Evolutionary conservation across 441 rosid species (phyloP).

Genomic region (Arabidopsis hybrid): DNA sequence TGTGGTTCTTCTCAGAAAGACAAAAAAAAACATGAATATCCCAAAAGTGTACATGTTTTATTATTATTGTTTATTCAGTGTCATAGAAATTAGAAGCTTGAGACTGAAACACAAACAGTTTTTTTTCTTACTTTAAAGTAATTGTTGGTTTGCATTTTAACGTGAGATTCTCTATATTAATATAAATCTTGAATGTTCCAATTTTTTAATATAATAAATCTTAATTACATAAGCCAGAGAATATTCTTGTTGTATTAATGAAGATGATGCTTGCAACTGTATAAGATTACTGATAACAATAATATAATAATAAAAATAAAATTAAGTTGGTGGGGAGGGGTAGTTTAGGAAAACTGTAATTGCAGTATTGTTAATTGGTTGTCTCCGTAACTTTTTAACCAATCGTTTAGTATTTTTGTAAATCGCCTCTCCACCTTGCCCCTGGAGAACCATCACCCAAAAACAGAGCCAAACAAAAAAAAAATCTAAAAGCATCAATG

Average conservation of each 20-base stretch:
- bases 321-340: not conserved
- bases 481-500: slow-evolving; percentile 43
- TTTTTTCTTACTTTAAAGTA: not conserved
- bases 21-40: slow-evolving; percentile 5
- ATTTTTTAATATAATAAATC: not conserved
- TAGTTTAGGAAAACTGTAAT: not conserved
- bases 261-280: no score
- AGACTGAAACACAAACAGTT: slow-evolving; percentile 5
- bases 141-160: not conserved
- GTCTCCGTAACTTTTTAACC: slow-evolving; percentile 11
- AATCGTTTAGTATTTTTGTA: no score
- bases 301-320: no score
- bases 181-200: not conserved
- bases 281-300: no score
- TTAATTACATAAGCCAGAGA: no score
- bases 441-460: no score
- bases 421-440: no score
- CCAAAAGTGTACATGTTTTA: slow-evolving; percentile 36
- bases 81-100: slow-evolving; percentile 22
- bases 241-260: no score
- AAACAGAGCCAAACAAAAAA: slow-evolving; percentile 9
- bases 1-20: slow-evolving; percentile 9
- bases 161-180: no score
- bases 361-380: not conserved
- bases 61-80: not conserved